Conservation (phyloP, 2,329 filamentous ascomycete genomes). For the Hortaea sp. region DNA sequence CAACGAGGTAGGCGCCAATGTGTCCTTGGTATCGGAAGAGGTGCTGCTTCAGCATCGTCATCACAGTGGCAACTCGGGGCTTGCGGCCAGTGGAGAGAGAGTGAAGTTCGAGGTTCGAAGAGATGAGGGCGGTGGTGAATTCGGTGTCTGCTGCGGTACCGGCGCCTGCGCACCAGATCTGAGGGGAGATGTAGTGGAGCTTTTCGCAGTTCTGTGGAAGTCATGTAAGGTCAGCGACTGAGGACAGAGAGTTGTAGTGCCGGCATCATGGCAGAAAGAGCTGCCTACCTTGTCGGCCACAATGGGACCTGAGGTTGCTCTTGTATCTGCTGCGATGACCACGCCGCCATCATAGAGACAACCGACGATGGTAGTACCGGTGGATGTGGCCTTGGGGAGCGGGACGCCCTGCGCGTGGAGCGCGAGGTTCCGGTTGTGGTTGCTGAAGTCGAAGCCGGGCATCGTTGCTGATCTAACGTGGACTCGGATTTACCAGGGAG, state of each 20-base stretch:
- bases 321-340: slow-evolving; percentile 95
- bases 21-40: slow-evolving; percentile 97
- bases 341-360: slow-evolving; percentile 95
- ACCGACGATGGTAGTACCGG: slow-evolving; percentile 96
- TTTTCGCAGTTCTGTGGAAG: slow-evolving; percentile 83
- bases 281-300: slow-evolving; percentile 80
- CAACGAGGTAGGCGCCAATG: slow-evolving; percentile 95
- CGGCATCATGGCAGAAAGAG: too few species aligned
- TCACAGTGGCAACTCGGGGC: slow-evolving; percentile 95
- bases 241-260: background rate
- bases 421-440: slow-evolving; percentile 98
- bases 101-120: slow-evolving; percentile 96
- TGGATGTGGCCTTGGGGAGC: slow-evolving; percentile 94
- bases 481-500: too few species aligned
- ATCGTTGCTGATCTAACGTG: background rate
- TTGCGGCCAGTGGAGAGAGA: slow-evolving; percentile 91
- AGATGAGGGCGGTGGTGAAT: slow-evolving; percentile 97
- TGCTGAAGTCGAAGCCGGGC: slow-evolving; percentile 57
- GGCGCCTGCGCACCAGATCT: slow-evolving; percentile 98
- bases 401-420: slow-evolving; percentile 90
- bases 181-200: slow-evolving; percentile 94
- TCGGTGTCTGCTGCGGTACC: slow-evolving; percentile 97
- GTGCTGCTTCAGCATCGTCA: slow-evolving; percentile 99
- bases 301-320: slow-evolving; percentile 93
- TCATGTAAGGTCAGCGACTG: background rate